A percentile compares a stretch with the other conserved stretches of the same genome.
These are phyloP conservation scores for Fusarium tupiense DNA, from an alignment of 2,329 filamentous ascomycete species.

Conservation along the genomic window DNA sequence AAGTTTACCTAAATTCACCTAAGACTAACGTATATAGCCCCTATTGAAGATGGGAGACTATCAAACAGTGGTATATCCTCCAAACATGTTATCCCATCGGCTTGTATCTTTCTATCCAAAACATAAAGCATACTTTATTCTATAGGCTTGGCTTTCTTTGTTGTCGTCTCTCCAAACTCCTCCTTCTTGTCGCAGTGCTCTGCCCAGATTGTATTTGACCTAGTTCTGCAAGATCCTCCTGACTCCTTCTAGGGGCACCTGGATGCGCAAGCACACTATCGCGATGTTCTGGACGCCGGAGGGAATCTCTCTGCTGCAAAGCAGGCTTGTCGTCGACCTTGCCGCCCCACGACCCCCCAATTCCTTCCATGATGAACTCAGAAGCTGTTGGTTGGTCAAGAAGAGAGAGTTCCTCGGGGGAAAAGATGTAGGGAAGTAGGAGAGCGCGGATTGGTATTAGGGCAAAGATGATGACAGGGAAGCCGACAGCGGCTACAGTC, in stretches of 20 bases:
- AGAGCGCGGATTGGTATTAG: constrained; percentile 74
- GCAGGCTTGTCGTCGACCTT: constrained; percentile 35
- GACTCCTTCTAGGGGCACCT: constrained; percentile 45
- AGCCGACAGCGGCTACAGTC: constrained; percentile 84
- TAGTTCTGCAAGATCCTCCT: constrained; percentile 50
- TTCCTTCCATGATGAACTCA: constrained; percentile 79
- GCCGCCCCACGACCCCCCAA: constrained; percentile 69
- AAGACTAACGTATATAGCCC: not conserved
- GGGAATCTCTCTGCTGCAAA: constrained; percentile 11
- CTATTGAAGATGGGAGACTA: not conserved
- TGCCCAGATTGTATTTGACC: constrained; percentile 44
- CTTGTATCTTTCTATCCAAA: not conserved
- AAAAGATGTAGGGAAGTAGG: constrained; percentile 71
- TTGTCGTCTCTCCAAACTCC: constrained; percentile 39
- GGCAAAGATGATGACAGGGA: constrained; percentile 77
- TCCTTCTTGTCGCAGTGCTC: constrained; percentile 45
- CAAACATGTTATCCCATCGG: not conserved
- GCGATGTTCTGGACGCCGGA: constrained; percentile 10
- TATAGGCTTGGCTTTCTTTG: constrained; percentile 19
- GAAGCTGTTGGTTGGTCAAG: constrained; percentile 81
- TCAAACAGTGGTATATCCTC: constrained; percentile 21
- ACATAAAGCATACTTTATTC: not conserved
- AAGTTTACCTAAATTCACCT: too few species aligned
- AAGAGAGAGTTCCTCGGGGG: constrained; percentile 65
- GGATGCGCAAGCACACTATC: constrained; percentile 44